Base-by-base conservation (phyloP, 2,329 filamentous ascomycete species). In the Phialocephala sp. region DNA sequence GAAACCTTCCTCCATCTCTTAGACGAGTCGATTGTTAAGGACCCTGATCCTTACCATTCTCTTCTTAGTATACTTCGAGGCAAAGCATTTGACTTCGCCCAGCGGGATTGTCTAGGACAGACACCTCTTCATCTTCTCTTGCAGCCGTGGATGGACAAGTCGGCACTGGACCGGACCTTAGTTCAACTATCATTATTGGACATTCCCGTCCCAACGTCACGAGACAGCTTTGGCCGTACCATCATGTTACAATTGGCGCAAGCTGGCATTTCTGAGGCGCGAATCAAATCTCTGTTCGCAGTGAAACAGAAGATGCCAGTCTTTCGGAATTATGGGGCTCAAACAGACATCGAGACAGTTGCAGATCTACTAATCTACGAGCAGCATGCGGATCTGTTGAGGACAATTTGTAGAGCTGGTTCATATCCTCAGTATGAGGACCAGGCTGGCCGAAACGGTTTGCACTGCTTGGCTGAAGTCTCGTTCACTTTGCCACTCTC, bases 391-490 rank as follows among this genome's bases (percentile, higher is more conserved):
- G 47, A 54, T 20, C 36, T 54, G 14, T 20, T 54, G 15, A 62
- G 36, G 43, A 62, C 45, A 9, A 55, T 62, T 9, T 22, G 18
- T 12, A 55, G 22, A 15, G 59, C 59, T 5, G 9, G 27, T 2
- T 27, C 35, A 18, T 22, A 41, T 37, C 45, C 59, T 15, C 12
- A 43, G 4, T 37, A 66, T 22, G 64, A 68, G 39, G 64, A 68
- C 22, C 12, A 22, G 8, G 47, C 56, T 35, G 66, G 66, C 4
- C 52, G 61, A 8, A 68, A 68, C 47, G 66, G 64, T 14, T 54
- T 65, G 35, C 63, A 65, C 47, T 65, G 63, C 47, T 36, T 65
- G 27, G 58, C 63, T 18, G 59, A 58, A 58, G 63, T 64, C n/a
- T 45, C 45, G 18, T 56, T 64, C 22, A 47, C 59, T 24, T 36